Base-by-base conservation (phyloP, 768 basidiomycete species). In the Sutorius australiensis region DNA sequence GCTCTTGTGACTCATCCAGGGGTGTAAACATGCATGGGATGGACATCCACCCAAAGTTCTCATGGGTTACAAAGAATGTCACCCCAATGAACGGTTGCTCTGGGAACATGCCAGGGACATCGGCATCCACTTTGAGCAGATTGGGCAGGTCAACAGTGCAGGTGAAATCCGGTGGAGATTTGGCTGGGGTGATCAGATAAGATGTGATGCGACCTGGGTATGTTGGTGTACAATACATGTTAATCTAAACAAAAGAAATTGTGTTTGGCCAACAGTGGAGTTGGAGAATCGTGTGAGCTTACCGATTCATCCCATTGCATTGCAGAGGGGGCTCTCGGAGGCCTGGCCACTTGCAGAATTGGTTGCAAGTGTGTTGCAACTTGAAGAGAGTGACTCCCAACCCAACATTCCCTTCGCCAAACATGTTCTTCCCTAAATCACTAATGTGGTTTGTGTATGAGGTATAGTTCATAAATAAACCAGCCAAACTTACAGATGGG, bases 51-150 rank as follows among this genome's bases (percentile, higher is more conserved):
- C 80, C 1, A 59, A 77, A 0, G 72, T 95, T 3, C 55, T 95
- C 8, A 64, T 95, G 45, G 91, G 90, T 5, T 95, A 94, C 73
- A 94, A 95, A 65, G 85, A 95, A 65, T 82, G 94, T 37, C 88
- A 95, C 66, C 61, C 73, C 0, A 80, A 79, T 0, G 94, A 97
- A 70, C 72, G 92, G 45, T 76, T 74, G 8, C 70, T 95, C 32
- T 97, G 92, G 92, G 72, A 70, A 7, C 77, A 84, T 73, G 72
- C 77, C 31, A 61, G 69, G 24, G 71, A 73, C 3, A 72, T 77
- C 5, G 85, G 82, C 1, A 68, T 95, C 1, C 48, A 63, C 30
- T 78, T 97, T 56, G 72, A 75, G 44, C 72, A 75, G 55, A 73
- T 89, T 0, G 85, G 78, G 11, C 73, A 73, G 51, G 66, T 80